Evolutionary conservation across 208 protist species (phyloP).

Genomic region (Wallacemonas collosoma): DNA sequence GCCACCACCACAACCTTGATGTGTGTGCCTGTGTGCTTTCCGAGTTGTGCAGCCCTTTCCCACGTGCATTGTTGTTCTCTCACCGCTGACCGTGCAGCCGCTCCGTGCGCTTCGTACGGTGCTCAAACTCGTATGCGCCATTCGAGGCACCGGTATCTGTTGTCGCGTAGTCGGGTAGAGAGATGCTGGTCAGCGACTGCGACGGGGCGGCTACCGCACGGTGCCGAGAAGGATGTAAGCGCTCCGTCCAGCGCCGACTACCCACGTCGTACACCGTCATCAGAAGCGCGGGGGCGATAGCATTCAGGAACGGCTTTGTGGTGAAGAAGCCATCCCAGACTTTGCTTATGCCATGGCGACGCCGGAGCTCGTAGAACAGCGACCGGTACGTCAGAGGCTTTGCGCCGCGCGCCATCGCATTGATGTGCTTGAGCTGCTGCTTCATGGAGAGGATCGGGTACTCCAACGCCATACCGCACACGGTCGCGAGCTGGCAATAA

Average conservation of each 20-base stretch:
- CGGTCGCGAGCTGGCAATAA: slow-evolving; percentile 68
- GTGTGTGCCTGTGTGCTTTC: not conserved
- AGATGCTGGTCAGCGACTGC: slow-evolving; percentile 48
- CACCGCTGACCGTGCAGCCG: slow-evolving; percentile 2
- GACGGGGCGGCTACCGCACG: slow-evolving; percentile 32
- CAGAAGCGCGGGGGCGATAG: slow-evolving; percentile 67
- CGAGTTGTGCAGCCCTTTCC: not conserved
- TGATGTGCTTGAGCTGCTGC: slow-evolving; percentile 63
- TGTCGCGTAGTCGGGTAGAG: slow-evolving; percentile 27
- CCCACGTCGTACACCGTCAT: slow-evolving; percentile 68
- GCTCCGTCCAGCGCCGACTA: slow-evolving; percentile 64
- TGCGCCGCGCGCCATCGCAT: slow-evolving; percentile 29
- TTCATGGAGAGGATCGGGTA: slow-evolving; percentile 74
- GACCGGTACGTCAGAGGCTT: slow-evolving; percentile 54
- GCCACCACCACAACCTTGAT: not conserved
- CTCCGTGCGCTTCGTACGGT: slow-evolving; percentile 5
- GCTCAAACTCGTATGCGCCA: slow-evolving; percentile 61
- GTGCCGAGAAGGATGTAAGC: slow-evolving; percentile 48
- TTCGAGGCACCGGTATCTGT: slow-evolving; percentile 13
- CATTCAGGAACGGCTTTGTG: slow-evolving; percentile 61
- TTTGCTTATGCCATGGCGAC: slow-evolving; percentile 71
- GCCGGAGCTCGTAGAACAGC: slow-evolving; percentile 58
- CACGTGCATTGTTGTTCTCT: not conserved
- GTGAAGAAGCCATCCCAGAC: slow-evolving; percentile 87
- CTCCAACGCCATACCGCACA: slow-evolving; percentile 48